A percentile compares a stretch with the other conserved stretches of the same genome.
phyloP scores from a whole-genome alignment of 768 basidiomycete species.

The Russula earlei region DNA sequence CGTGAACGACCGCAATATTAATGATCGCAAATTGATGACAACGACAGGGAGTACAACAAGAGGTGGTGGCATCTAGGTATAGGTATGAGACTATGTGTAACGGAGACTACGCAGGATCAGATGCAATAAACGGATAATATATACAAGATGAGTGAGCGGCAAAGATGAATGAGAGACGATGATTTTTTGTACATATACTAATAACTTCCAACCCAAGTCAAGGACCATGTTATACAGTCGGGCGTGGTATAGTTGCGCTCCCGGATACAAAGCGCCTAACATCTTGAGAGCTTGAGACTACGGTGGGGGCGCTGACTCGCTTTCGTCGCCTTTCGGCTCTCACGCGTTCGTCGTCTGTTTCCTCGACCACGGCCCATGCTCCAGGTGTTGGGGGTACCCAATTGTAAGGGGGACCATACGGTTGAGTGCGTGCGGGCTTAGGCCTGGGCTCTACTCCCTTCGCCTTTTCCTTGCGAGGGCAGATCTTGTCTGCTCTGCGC shows the following conservation, averaged over 20 bases:
- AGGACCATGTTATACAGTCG: neutral
- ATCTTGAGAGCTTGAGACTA: neutral
- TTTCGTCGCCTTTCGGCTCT: neutral
- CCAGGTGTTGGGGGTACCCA: slow-evolving; percentile 16
- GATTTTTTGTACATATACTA: neutral
- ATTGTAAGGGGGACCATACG: slow-evolving; percentile 19
- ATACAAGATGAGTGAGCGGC: slow-evolving; percentile 6
- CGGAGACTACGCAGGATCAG: neutral
- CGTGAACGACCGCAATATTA: no score
- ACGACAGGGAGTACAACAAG: slow-evolving; percentile 1
- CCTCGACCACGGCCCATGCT: slow-evolving; percentile 13
- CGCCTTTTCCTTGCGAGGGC: slow-evolving; percentile 7
- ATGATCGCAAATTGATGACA: no score
- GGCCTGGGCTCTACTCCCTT: neutral
- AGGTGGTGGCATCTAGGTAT: neutral
- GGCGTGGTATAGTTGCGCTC: neutral
- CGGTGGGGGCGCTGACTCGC: neutral
- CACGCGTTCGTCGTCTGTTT: neutral
- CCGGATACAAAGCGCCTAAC: neutral
- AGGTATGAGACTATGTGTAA: neutral
- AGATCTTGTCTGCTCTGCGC: slow-evolving; percentile 8
- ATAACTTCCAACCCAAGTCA: neutral
- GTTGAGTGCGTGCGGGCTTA: slow-evolving; percentile 18
- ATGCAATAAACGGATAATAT: slow-evolving; percentile 5
- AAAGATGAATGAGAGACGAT: neutral